Conservation (phyloP, 371 early-diverging fungal species). For the Saksenaea vasiformis region DNA sequence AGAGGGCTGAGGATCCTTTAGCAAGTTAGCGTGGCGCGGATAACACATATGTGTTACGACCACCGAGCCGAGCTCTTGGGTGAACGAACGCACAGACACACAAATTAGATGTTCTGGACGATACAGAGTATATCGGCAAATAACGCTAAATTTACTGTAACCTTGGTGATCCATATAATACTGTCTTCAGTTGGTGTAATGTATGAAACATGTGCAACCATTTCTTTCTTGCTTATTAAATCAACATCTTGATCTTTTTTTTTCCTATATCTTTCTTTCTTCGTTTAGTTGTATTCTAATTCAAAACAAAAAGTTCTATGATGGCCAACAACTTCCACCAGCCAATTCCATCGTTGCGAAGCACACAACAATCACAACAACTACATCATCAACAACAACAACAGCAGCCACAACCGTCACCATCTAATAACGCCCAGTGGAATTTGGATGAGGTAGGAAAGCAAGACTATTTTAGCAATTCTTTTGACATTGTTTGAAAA, state of each 20-base stretch:
- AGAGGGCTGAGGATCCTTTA: neutral
- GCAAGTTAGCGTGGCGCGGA: slow-evolving; percentile 3
- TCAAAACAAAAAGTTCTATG: slow-evolving; percentile 6
- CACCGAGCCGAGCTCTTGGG: neutral
- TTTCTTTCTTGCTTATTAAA: slow-evolving; percentile 3
- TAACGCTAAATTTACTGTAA: slow-evolving; percentile 3
- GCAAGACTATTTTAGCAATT: too few species aligned
- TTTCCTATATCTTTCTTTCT: slow-evolving; percentile 6
- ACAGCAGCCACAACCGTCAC: neutral
- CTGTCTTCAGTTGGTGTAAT: neutral
- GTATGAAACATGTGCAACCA: slow-evolving; percentile 1
- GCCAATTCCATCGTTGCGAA: neutral
- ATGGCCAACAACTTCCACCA: neutral
- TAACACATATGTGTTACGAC: slow-evolving; percentile 1
- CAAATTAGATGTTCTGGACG: neutral
- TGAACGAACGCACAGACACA: neutral
- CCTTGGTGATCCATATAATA: neutral
- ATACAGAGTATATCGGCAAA: neutral
- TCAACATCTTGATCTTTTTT: slow-evolving; percentile 2
- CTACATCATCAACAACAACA: neutral
- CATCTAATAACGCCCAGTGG: neutral
- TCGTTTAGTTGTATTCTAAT: slow-evolving; percentile 5
- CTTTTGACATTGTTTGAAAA: neutral
- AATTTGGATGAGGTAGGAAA: neutral
- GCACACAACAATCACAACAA: slow-evolving; percentile 7